These are phyloP conservation scores for Arachnomyces sp. DNA, from an alignment of 2,329 filamentous ascomycete genomes.

Conservation along the genomic window DNA sequence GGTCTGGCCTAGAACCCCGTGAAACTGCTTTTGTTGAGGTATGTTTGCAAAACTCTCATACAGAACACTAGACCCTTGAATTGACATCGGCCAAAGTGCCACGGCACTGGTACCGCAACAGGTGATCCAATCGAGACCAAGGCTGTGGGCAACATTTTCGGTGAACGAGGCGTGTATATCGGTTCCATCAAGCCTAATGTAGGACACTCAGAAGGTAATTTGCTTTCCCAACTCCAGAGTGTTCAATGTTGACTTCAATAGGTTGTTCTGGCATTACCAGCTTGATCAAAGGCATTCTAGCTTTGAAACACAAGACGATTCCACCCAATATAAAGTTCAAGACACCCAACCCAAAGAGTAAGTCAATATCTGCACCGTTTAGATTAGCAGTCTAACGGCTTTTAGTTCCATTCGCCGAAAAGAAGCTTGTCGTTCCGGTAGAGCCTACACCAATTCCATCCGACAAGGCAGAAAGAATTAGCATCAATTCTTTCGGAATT, in stretches of 20 bases:
- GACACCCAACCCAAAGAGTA: conserved; percentile 8
- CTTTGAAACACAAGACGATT: conserved; percentile 10
- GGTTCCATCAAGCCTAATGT: conserved; percentile 6
- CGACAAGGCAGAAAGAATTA: conserved; percentile 21
- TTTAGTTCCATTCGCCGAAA: conserved; percentile 9
- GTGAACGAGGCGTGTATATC: conserved; percentile 1
- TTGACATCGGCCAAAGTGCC: conserved; percentile 6
- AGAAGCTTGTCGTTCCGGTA: conserved; percentile 1
- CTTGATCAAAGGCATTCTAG: conserved; percentile 13
- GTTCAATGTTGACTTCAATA: too few relatives aligned
- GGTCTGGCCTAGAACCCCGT: conserved; percentile 18
- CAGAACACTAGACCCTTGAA: conserved; percentile 1
- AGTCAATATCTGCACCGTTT: too few relatives aligned
- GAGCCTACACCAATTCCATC: conserved; percentile 6
- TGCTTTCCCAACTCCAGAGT: too few relatives aligned
- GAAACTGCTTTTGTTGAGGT: conserved; percentile 26
- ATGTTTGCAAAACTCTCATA: too few relatives aligned
- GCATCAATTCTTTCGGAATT: conserved; percentile 42
- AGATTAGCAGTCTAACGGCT: too few relatives aligned
- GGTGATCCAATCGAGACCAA: conserved; percentile 2
- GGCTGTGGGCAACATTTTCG: conserved; percentile 1
- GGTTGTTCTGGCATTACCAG: conserved; percentile 8
- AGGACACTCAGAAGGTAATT: conserved; percentile 8
- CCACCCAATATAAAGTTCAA: conserved; percentile 4
- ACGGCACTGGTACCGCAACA: conserved; percentile 4